Evolutionary conservation across 805 yeast genomes (phyloP).

Genomic region (Debaryomyces maramus): DNA sequence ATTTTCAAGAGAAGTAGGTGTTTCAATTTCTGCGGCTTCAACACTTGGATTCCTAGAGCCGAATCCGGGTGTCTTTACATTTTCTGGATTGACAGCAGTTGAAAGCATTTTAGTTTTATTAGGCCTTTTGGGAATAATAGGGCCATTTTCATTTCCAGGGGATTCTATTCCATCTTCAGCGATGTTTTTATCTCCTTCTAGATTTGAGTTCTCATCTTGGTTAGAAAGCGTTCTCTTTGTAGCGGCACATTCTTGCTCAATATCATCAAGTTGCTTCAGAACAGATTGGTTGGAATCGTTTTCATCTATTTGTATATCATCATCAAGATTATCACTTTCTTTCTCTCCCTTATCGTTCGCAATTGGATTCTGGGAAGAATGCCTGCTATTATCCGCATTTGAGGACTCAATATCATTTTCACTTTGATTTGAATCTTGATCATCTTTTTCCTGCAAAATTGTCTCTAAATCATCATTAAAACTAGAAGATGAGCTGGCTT

Average conservation of each 20-base stretch:
- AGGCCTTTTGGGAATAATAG: too few species aligned
- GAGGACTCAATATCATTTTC: too few species aligned
- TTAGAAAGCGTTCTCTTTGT: not conserved
- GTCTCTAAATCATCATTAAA: slow-evolving; percentile 35
- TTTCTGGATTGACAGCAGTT: too few species aligned
- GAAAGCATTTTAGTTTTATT: too few species aligned
- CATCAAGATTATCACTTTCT: slow-evolving; percentile 2
- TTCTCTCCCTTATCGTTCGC: not conserved
- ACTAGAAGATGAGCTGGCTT: slow-evolving; percentile 19
- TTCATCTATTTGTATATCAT: not conserved
- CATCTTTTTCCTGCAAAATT: slow-evolving; percentile 25
- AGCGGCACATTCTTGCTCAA: not conserved
- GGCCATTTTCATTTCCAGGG: too few species aligned
- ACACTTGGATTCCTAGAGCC: not conserved
- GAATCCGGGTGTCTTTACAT: not conserved
- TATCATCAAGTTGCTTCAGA: not conserved
- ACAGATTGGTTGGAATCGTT: not conserved
- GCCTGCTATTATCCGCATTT: too few species aligned
- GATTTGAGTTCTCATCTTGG: not conserved
- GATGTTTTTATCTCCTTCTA: too few species aligned
- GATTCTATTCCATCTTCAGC: too few species aligned
- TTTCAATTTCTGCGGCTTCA: not conserved
- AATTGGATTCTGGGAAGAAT: not conserved
- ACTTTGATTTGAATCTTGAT: slow-evolving; percentile 1
- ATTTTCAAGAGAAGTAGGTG: not conserved